Percentiles rank a stretch among this genome's conserved stretches.
phyloP scores from a whole-genome alignment of 2,329 filamentous ascomycete genomes.

The Boeremia lycopersici region DNA sequence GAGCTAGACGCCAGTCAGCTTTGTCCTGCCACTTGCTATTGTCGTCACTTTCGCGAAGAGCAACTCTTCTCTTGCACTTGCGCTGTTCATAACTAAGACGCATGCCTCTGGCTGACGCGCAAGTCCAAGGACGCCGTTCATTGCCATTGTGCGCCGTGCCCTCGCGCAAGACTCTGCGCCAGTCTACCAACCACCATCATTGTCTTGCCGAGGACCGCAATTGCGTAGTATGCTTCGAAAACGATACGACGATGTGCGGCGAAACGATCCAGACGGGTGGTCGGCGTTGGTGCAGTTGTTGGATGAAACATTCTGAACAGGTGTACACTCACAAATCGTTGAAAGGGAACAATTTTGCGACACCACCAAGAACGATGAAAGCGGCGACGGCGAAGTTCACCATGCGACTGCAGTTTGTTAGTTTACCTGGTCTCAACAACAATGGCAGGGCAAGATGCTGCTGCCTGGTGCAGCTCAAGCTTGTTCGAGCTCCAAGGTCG shows the following conservation, averaged over 20 bases:
- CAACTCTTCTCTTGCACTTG: neutral
- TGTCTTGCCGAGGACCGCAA: neutral
- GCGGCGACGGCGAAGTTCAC: constrained; percentile 89
- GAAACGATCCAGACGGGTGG: neutral
- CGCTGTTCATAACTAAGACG: too few relatives aligned
- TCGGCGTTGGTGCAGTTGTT: constrained; percentile 3
- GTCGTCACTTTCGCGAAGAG: neutral
- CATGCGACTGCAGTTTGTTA: constrained; percentile 70
- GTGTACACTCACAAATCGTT: constrained; percentile 44
- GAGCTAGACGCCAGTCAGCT: constrained; percentile 57
- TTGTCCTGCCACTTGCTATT: neutral
- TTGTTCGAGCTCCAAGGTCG: constrained; percentile 13
- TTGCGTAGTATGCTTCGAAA: neutral
- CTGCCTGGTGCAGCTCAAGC: constrained; percentile 25
- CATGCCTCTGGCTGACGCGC: neutral
- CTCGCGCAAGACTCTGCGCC: neutral
- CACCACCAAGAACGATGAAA: constrained; percentile 85
- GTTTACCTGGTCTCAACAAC: neutral
- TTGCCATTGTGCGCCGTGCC: neutral
- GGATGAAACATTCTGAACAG: constrained; percentile 13
- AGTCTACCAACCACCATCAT: neutral
- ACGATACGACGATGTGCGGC: neutral
- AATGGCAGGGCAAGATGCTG: constrained; percentile 16
- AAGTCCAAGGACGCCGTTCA: neutral
- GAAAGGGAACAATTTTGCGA: constrained; percentile 70